phyloP scores from a whole-genome alignment of 2,329 filamentous ascomycete genomes.

The Phoma sp. region DNA sequence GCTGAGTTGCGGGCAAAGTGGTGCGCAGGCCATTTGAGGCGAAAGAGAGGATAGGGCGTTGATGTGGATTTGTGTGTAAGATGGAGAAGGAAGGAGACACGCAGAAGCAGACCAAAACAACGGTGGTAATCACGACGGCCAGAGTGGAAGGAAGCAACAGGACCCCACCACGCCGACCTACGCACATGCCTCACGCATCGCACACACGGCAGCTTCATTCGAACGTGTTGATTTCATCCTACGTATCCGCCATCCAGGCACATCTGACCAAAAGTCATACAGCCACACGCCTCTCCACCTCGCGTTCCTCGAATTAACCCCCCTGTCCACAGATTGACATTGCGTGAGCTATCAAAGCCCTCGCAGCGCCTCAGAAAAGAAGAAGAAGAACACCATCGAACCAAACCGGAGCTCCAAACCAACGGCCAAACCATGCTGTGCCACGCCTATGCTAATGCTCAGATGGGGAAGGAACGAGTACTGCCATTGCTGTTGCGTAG shows the following conservation, averaged over 20 bases:
- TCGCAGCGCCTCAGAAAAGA: constrained; percentile 15
- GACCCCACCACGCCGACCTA: not conserved
- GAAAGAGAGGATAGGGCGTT: too few species aligned
- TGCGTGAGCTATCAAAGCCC: constrained; percentile 29
- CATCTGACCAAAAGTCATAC: constrained; percentile 23
- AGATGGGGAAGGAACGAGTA: constrained; percentile 6
- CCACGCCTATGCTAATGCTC: constrained; percentile 23
- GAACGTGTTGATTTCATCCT: constrained; percentile 31
- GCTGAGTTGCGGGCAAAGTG: too few species aligned
- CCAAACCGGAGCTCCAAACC: constrained; percentile 25
- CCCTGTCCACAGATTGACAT: constrained; percentile 5
- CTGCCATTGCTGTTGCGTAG: not conserved
- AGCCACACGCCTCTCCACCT: constrained; percentile 7
- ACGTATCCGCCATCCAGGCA: constrained; percentile 25
- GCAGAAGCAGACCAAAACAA: too few species aligned
- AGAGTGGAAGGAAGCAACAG: too few species aligned
- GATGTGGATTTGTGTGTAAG: too few species aligned
- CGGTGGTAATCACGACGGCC: too few species aligned
- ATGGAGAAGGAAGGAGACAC: too few species aligned
- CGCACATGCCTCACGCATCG: not conserved
- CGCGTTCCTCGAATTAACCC: constrained; percentile 15
- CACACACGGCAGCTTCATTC: not conserved
- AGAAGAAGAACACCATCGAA: constrained; percentile 4
- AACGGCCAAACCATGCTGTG: constrained; percentile 21
- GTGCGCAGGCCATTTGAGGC: too few species aligned